Base-by-base conservation (phyloP, 2,329 filamentous ascomycete species). In the Fusarium zealandicum region DNA sequence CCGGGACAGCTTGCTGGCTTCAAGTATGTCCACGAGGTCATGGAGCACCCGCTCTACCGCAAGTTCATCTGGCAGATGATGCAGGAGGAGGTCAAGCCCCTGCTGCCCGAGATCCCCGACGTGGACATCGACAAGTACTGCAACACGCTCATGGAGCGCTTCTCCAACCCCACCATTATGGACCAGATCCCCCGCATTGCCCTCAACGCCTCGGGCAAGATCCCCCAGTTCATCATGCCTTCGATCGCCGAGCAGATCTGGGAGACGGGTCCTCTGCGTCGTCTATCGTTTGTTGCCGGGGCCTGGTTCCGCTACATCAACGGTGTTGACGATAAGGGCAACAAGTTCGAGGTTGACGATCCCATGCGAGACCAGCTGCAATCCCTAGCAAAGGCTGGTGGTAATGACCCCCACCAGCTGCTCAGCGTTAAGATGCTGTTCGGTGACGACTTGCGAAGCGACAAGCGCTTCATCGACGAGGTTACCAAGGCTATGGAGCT, bases 111-210 rank as follows among this genome's bases (percentile, higher is more conserved):
- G 7, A 82, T 82, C 31, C 72, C 74, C 0, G 80, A 78, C 31
- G 79, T 82, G 54, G 69, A 80, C 62, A 77, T 82, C 44, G 79
- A 82, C 59, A 60, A 78, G 61, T 82, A 82, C 70, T 81, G 78
- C 73, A 70, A 75, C 55, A 82, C 79, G 1, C 76, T 82, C 37
- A 76, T 82, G 55, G 78, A 80, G 69, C 80, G 80, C 31, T 82
- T 82, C 73, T 77, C 78, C 65, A 82, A 82, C 77, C 79, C 80
- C 0, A 81, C 80, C 47, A 82, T 82, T 64, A 81, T 77, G 78
- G 80, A 82, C 54, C 79, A 82, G 70, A 73, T 82, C 49, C 76
- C 78, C 32, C 80, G 80, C 31, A 71, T 82, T 54, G 78, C 77
- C 54, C 75, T 82, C 17, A 78, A 78, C 66, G 80, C 75, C 17